These are phyloP conservation scores for Colletotrichum siamense DNA, from an alignment of 2,329 filamentous ascomycete species.

Conservation along the genomic window DNA sequence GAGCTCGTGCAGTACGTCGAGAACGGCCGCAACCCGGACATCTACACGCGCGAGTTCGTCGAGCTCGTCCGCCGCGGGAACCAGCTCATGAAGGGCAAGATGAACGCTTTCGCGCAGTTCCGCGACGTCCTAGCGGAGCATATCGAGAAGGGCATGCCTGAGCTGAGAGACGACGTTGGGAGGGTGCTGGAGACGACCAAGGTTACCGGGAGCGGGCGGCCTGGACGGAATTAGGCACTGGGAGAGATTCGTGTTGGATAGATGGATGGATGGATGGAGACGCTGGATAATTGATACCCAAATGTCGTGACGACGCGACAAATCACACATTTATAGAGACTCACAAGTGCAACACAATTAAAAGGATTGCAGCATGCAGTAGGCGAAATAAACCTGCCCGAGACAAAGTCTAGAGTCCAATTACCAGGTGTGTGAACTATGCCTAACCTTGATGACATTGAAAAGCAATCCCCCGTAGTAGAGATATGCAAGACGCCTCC, in stretches of 20 bases:
- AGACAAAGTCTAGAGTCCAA: background rate
- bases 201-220: slow-evolving; percentile 4
- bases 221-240: background rate
- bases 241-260: background rate
- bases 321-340: background rate
- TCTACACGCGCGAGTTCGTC: slow-evolving; percentile 77
- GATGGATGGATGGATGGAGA: background rate
- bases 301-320: background rate
- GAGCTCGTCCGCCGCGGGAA: slow-evolving; percentile 71
- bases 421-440: slow-evolving; percentile 2
- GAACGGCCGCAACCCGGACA: slow-evolving; percentile 74
- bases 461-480: background rate
- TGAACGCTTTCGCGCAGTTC: slow-evolving; percentile 64
- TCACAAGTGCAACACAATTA: background rate
- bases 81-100: slow-evolving; percentile 71
- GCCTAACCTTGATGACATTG: background rate
- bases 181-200: slow-evolving; percentile 53
- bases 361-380: background rate
- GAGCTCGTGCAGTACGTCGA: slow-evolving; percentile 74
- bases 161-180: slow-evolving; percentile 59
- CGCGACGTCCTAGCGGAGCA: slow-evolving; percentile 66
- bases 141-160: slow-evolving; percentile 63
- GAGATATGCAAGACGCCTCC: slow-evolving; percentile 15
- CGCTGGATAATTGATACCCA: background rate
- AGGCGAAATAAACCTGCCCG: background rate